Base-by-base conservation (phyloP, 2,329 filamentous ascomycete genomes). In the Pestalotiopsis sp. region DNA sequence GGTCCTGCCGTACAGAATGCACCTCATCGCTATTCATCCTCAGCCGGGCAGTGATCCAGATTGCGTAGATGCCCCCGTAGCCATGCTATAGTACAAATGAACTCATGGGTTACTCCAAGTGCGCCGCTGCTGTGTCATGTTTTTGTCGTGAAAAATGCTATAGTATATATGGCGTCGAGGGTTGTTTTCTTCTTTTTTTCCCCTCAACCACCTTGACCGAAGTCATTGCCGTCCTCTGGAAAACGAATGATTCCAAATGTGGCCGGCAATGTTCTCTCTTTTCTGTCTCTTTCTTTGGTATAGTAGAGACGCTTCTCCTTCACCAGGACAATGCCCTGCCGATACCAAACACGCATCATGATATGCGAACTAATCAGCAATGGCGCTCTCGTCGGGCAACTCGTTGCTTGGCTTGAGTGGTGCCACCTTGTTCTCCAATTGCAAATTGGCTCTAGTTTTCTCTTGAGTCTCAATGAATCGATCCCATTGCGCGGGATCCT, bases 401-500 rank as follows among this genome's bases (percentile, higher is more conserved):
- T 68, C 69, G 31, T 9, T 36, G 68, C 41, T 70, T 25, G 20
- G 67, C 45, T 69, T 75, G 31, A 74, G 65, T 25, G 70, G 67
- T n/a, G 67, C 62, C 68, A 66, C 60, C 6, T 72, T 74, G 6
- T 67, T 20, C 3, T 66, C 72, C 55, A 79, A 72, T 65, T 79
- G 80, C 23, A 86, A 83, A 72, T 90, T 90, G 12, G 84, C 86
- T 68, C 84, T 81, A 5, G 87, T 86, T 79, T 89, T 89, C 74
- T 87, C 81, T 79, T 90, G 89, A 49, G 85, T 83, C 78, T 91
- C 88, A 27, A 87, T 84, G 75, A 94, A 88, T 7, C 81, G 80
- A 64, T 87, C 85, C 86, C 92, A 88, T 77, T 92, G 86, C 70
- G 90, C 87, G 0, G 90, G 89, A 71, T 94, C 92, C 36, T 86